Conservation (phyloP, 2,329 filamentous ascomycete species). For the Aspergillus nomiae region DNA sequence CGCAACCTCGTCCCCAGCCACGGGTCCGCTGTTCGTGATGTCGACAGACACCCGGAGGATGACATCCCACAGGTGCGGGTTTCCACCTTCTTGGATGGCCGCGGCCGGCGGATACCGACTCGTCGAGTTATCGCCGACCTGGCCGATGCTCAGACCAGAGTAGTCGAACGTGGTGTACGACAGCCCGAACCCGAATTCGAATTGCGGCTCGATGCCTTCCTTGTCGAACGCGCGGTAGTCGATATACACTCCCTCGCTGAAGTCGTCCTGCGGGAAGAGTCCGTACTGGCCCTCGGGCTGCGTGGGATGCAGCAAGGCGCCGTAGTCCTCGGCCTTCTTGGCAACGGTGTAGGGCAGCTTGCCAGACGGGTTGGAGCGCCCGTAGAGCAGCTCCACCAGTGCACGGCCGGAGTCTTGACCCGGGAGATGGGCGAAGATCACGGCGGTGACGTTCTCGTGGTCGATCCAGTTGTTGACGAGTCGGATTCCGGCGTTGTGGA, state of each 20-base stretch:
- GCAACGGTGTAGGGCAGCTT: slow-evolving; percentile 65
- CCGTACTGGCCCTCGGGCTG: slow-evolving; percentile 18
- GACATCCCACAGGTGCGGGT: slow-evolving; percentile 55
- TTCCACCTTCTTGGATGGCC: slow-evolving; percentile 56
- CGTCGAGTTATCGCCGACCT: slow-evolving; percentile 2
- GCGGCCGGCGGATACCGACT: slow-evolving; percentile 16
- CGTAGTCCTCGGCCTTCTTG: slow-evolving; percentile 59
- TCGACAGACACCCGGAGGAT: slow-evolving; percentile 50
- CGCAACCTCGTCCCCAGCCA: slow-evolving; percentile 51
- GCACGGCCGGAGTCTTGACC: slow-evolving; percentile 64
- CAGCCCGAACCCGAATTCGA: slow-evolving; percentile 42
- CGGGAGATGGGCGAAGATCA: slow-evolving; percentile 66
- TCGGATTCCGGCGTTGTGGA: slow-evolving; percentile 66
- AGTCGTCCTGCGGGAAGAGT: slow-evolving; percentile 38
- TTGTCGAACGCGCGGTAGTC: slow-evolving; percentile 58
- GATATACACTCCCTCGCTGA: slow-evolving; percentile 55
- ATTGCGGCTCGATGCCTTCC: slow-evolving; percentile 37
- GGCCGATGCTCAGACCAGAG: slow-evolving; percentile 13
- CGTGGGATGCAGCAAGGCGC: slow-evolving; percentile 22
- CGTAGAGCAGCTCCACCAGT: slow-evolving; percentile 60
- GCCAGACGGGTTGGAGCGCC: slow-evolving; percentile 58
- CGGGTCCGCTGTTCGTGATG: slow-evolving; percentile 53
- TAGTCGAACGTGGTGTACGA: slow-evolving; percentile 31
- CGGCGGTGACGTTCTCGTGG: slow-evolving; percentile 64
- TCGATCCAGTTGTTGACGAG: slow-evolving; percentile 60